Evolutionary conservation across 768 basidiomycete species (phyloP).

Genomic region (Auriscalpium vulgare): DNA sequence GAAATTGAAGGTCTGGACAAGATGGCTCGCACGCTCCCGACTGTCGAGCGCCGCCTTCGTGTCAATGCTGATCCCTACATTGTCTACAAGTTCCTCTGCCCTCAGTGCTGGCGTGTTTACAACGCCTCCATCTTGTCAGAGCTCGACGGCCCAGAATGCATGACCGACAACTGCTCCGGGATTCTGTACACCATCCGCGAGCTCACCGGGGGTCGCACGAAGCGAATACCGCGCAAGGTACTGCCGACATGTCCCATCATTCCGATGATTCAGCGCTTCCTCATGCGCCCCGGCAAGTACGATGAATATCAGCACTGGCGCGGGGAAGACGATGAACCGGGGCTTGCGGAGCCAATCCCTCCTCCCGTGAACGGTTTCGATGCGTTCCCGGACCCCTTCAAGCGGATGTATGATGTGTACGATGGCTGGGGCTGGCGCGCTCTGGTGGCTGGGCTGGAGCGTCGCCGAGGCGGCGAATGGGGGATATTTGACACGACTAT

Average conservation of each 20-base stretch:
- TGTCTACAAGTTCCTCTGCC: background rate
- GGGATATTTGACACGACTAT: slow-evolving; percentile 18
- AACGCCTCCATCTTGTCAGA: background rate
- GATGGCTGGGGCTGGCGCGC: slow-evolving; percentile 23
- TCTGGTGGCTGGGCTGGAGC: slow-evolving; percentile 16
- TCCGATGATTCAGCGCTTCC: too few relatives aligned
- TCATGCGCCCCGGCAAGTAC: too few relatives aligned
- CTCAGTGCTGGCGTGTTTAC: background rate
- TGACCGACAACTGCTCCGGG: background rate
- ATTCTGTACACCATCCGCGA: background rate
- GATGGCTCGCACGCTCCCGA: background rate
- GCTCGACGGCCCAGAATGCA: background rate
- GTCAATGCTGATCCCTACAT: background rate
- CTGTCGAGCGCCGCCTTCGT: background rate
- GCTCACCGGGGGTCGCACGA: background rate
- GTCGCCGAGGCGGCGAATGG: slow-evolving; percentile 11
- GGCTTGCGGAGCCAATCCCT: slow-evolving; percentile 3
- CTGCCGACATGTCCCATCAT: too few relatives aligned
- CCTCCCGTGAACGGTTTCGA: slow-evolving; percentile 4
- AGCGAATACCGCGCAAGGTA: too few relatives aligned
- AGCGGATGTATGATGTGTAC: slow-evolving; percentile 16
- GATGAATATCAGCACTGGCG: too few relatives aligned
- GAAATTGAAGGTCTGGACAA: background rate
- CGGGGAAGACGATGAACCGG: slow-evolving; percentile 11
- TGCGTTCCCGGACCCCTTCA: background rate